Percentiles rank a stretch among this genome's conserved stretches.
Conservation (phyloP, 495 filamentous ascomycete genomes). For the Chaetomidium leptoderma region DNA sequence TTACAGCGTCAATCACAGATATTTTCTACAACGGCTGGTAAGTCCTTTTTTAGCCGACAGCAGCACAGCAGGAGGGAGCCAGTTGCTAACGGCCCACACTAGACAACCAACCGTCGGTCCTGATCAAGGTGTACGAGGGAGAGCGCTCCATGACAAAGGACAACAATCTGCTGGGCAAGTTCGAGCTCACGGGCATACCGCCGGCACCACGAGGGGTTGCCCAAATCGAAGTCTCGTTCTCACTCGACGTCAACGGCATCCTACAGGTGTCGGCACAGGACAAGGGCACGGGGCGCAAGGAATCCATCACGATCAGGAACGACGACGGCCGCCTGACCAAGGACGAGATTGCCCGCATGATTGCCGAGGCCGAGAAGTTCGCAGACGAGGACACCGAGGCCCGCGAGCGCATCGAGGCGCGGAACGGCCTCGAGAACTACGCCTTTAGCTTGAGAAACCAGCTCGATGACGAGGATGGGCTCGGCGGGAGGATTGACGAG, state of each 20-base stretch:
- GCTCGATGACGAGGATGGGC: slow-evolving; percentile 82
- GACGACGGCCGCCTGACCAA: slow-evolving; percentile 83
- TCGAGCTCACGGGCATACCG: slow-evolving; percentile 88
- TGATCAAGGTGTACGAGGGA: slow-evolving; percentile 92
- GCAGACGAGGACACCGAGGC: slow-evolving; percentile 93
- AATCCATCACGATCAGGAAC: slow-evolving; percentile 88
- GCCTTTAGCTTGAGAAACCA: slow-evolving; percentile 96
- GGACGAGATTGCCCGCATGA: slow-evolving; percentile 93
- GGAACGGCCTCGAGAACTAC: slow-evolving; percentile 97
- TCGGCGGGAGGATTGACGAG: slow-evolving; percentile 88
- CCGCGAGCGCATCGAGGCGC: slow-evolving; percentile 79
- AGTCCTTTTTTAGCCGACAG: neutral
- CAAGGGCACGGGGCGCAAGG: slow-evolving; percentile 87
- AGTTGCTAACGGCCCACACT: neutral
- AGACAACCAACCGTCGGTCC: slow-evolving; percentile 88
- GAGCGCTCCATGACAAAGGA: slow-evolving; percentile 88
- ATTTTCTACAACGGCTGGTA: slow-evolving; percentile 77
- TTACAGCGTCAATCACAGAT: slow-evolving; percentile 73
- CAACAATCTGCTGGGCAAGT: slow-evolving; percentile 91
- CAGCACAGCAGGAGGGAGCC: neutral
- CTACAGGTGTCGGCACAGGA: slow-evolving; percentile 85
- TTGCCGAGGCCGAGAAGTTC: slow-evolving; percentile 87
- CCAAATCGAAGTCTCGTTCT: slow-evolving; percentile 91
- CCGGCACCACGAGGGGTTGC: slow-evolving; percentile 87
- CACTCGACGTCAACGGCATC: slow-evolving; percentile 92